A percentile compares a stretch with the other conserved stretches of the same genome.
Evolutionary conservation across 371 early-diverging fungal species (phyloP).

Genomic region (Actinomucor elegans): DNA sequence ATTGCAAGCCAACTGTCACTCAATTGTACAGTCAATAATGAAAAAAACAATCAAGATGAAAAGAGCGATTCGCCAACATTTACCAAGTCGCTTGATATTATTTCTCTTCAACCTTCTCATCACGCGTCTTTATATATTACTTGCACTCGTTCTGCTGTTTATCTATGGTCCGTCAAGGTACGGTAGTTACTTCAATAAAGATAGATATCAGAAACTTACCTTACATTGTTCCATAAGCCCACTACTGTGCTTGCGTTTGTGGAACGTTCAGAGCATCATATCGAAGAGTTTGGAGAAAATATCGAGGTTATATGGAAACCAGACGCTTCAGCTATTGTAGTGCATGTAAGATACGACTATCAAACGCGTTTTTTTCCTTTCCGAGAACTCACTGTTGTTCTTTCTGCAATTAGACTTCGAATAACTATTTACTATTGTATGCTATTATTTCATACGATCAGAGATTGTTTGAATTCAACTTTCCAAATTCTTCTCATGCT

Average conservation of each 20-base stretch:
- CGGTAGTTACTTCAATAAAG: background rate
- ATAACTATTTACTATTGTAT: conserved; percentile 46
- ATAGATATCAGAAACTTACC: background rate
- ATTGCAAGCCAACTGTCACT: conserved; percentile 46
- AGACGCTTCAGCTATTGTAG: conserved; percentile 39
- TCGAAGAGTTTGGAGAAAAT: conserved; percentile 51
- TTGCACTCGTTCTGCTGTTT: conserved; percentile 35
- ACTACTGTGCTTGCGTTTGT: conserved; percentile 43
- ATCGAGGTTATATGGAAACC: conserved; percentile 45
- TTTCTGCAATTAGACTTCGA: conserved; percentile 30
- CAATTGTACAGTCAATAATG: conserved; percentile 10
- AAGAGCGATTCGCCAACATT: background rate
- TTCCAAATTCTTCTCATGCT: conserved; percentile 41
- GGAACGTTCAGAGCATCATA: conserved; percentile 47
- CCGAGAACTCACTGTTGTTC: background rate
- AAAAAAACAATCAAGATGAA: background rate
- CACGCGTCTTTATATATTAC: conserved; percentile 52
- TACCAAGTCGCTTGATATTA: conserved; percentile 24
- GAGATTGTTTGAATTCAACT: conserved; percentile 42
- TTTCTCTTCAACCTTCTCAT: conserved; percentile 31
- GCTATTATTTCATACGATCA: conserved; percentile 45
- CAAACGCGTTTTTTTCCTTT: no score
- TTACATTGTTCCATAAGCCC: conserved; percentile 24
- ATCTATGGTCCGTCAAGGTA: conserved; percentile 57
- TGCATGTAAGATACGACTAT: conserved; percentile 30